Percentiles rank a stretch among this genome's conserved stretches.
Conservation (phyloP, 2,329 filamentous ascomycete species). For the Anisogramma anomala region DNA sequence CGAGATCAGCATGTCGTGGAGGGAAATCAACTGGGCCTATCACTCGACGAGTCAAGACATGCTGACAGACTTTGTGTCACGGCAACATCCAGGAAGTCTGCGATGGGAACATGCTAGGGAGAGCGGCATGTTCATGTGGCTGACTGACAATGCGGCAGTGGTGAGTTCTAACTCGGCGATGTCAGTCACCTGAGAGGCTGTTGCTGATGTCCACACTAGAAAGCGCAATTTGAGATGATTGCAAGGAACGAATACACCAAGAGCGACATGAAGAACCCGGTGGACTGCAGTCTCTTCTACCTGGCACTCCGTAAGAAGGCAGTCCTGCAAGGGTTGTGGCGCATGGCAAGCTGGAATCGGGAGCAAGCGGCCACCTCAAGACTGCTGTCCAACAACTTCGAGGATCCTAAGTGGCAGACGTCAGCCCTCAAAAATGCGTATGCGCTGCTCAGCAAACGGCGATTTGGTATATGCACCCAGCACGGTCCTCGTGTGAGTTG, state of each 20-base stretch:
- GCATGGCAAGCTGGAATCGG: conserved; percentile 80
- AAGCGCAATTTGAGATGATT: conserved; percentile 73
- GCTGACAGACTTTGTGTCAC: conserved; percentile 67
- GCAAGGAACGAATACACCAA: conserved; percentile 90
- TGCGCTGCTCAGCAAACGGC: conserved; percentile 77
- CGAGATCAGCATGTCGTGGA: conserved; percentile 57
- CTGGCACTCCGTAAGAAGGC: conserved; percentile 83
- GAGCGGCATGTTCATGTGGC: conserved; percentile 91
- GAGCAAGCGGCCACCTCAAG: conserved; percentile 74
- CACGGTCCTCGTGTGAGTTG: neutral
- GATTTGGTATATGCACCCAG: conserved; percentile 61
- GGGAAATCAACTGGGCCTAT: conserved; percentile 78
- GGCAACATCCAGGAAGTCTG: conserved; percentile 68
- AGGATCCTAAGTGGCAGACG: conserved; percentile 74
- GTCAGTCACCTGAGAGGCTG: neutral
- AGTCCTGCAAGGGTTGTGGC: conserved; percentile 82
- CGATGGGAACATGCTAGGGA: conserved; percentile 77
- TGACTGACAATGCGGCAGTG: conserved; percentile 63
- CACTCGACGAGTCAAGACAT: conserved; percentile 84
- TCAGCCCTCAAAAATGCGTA: conserved; percentile 94
- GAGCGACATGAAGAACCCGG: conserved; percentile 74
- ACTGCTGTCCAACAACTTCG: conserved; percentile 83
- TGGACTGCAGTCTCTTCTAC: conserved; percentile 86
- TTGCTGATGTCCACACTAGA: conserved; percentile 31
- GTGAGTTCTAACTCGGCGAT: conserved; percentile 38